Conservation (phyloP, 2,329 filamentous ascomycete genomes). For the Colletotrichum tanaceti region DNA sequence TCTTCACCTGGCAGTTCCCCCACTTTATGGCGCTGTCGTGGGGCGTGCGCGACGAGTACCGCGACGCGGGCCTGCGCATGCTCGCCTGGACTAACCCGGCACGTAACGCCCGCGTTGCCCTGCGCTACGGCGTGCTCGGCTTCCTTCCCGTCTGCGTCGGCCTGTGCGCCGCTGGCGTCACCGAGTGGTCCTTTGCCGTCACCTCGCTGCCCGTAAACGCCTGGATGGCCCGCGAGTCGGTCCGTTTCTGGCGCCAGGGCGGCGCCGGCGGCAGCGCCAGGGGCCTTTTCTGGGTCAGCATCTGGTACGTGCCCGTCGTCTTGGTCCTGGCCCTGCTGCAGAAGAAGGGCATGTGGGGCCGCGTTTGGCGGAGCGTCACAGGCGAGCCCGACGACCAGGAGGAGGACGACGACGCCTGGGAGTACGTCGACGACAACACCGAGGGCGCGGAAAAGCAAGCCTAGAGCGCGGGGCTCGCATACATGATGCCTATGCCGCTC, state of each 20-base stretch:
- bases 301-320: conserved; percentile 93
- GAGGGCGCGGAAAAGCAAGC: too few relatives aligned
- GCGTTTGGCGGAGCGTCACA: conserved; percentile 77
- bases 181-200: conserved; percentile 84
- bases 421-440: too few relatives aligned
- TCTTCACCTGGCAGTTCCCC: conserved; percentile 98
- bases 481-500: too few relatives aligned
- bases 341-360: conserved; percentile 92
- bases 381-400: conserved; percentile 65
- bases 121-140: conserved; percentile 80
- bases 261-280: conserved; percentile 84
- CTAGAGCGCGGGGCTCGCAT: too few relatives aligned
- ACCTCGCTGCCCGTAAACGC: conserved; percentile 85
- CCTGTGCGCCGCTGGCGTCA: conserved; percentile 82
- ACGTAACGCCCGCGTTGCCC: conserved; percentile 85
- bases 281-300: conserved; percentile 94
- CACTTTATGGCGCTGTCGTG: conserved; percentile 97
- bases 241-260: conserved; percentile 81
- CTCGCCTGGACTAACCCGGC: conserved; percentile 88
- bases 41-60: conserved; percentile 90
- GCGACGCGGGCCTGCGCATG: conserved; percentile 75
- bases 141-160: conserved; percentile 89
- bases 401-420: conserved; percentile 60
- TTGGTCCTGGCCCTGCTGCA: conserved; percentile 91
- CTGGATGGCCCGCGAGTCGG: conserved; percentile 86